phyloP scores from a whole-genome alignment of 1,139 yeast species.

The Sugiyamaella castrensis region DNA sequence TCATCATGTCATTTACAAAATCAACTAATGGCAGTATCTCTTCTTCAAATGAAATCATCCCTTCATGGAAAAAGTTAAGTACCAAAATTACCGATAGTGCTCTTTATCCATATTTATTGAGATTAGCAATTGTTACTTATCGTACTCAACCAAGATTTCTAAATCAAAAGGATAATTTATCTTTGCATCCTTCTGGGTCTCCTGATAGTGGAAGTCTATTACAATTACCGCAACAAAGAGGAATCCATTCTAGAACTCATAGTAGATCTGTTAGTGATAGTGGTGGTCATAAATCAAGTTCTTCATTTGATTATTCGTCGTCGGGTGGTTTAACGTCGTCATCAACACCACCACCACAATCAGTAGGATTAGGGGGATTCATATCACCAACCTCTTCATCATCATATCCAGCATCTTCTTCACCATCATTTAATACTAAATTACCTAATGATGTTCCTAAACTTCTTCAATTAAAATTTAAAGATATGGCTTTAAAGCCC shows the following conservation, averaged over 20 bases:
- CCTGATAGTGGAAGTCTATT: not conserved
- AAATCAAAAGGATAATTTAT: not conserved
- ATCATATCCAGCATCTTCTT: constrained; percentile 12
- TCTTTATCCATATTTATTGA: constrained; percentile 34
- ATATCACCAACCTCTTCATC: not conserved
- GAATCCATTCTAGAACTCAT: not conserved
- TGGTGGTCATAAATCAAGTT: not conserved
- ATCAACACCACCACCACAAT: not conserved
- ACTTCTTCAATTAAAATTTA: constrained; percentile 49
- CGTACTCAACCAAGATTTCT: constrained; percentile 33
- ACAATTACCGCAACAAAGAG: not conserved
- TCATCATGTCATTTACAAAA: no score
- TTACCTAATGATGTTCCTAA: constrained; percentile 51
- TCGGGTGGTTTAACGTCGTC: not conserved
- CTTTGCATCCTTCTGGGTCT: constrained; percentile 4
- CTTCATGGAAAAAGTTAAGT: constrained; percentile 26
- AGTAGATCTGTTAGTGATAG: constrained; percentile 10
- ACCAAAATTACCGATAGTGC: constrained; percentile 30
- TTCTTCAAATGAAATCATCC: constrained; percentile 5
- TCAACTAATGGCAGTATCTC: not conserved
- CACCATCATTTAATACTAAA: constrained; percentile 28
- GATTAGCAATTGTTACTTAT: constrained; percentile 36
- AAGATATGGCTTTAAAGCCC: constrained; percentile 52
- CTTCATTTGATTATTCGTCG: constrained; percentile 1
- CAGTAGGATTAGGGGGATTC: no score